Conservation (phyloP, 116 monocot species). For the Zostera marina region DNA sequence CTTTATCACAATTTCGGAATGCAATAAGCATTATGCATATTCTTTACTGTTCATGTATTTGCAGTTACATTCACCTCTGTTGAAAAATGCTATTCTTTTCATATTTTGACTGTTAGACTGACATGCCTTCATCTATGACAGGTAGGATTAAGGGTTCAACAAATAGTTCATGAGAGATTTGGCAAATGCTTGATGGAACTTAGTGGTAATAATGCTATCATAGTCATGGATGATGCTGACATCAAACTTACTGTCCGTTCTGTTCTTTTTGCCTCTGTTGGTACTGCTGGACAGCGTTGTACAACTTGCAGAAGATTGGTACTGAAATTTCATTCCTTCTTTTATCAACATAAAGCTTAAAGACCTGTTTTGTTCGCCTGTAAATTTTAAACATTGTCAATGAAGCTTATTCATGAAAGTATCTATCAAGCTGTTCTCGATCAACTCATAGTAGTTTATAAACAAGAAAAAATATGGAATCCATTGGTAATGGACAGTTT, state of each 20-base stretch:
- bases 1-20: neutral
- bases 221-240: slow-evolving; percentile 97
- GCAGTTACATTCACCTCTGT: neutral
- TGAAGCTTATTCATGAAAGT: slow-evolving; percentile 80
- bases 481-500: slow-evolving; percentile 73
- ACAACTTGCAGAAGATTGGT: slow-evolving; percentile 96
- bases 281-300: slow-evolving; percentile 96
- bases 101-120: neutral
- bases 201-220: slow-evolving; percentile 94
- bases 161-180: slow-evolving; percentile 60
- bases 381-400: slow-evolving; percentile 1
- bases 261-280: slow-evolving; percentile 90
- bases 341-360: neutral
- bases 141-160: slow-evolving; percentile 85
- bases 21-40: too few relatives aligned
- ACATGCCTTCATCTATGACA: slow-evolving; percentile 16
- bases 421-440: slow-evolving; percentile 70
- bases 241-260: slow-evolving; percentile 92
- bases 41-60: too few relatives aligned
- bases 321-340: slow-evolving; percentile 3
- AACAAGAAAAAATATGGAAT: slow-evolving; percentile 91
- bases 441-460: slow-evolving; percentile 64
- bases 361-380: neutral
- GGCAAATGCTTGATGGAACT: slow-evolving; percentile 95
- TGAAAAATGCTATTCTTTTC: slow-evolving; percentile 1